A percentile compares a stretch with the other conserved stretches of the same genome.
These are phyloP conservation scores for Fusarium proliferatum DNA, from an alignment of 2,329 filamentous ascomycete species.

Conservation along the genomic window DNA sequence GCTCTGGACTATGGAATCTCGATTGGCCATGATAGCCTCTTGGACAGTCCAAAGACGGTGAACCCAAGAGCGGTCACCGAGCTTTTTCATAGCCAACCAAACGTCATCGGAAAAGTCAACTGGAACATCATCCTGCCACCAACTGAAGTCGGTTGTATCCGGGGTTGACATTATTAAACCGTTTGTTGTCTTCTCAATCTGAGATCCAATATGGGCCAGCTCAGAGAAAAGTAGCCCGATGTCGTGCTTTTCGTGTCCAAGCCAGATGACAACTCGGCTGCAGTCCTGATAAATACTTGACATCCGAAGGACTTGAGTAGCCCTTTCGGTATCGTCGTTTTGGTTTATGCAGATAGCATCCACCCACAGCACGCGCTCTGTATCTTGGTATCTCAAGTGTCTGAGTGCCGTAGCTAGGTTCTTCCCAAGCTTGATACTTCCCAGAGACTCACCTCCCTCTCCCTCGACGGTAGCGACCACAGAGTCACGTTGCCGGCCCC, in stretches of 20 bases:
- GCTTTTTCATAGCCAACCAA: neutral
- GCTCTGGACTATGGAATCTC: neutral
- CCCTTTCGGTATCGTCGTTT: neutral
- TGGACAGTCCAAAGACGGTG: neutral
- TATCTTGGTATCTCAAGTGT: neutral
- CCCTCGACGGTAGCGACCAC: neutral
- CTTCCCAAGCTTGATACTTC: neutral
- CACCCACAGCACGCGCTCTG: neutral
- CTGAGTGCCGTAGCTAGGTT: neutral
- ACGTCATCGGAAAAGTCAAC: rapidly evolving
- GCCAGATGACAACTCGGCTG: neutral
- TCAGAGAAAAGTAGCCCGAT: neutral
- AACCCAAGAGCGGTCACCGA: rapidly evolving
- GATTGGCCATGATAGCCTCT: neutral
- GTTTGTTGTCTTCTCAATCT: neutral
- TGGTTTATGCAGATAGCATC: neutral
- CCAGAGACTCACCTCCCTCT: rapidly evolving
- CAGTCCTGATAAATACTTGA: neutral
- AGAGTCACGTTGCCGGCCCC: neutral
- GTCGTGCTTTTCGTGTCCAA: neutral
- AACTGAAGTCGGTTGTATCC: neutral
- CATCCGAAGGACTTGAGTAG: neutral
- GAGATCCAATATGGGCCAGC: neutral
- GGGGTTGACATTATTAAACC: rapidly evolving
- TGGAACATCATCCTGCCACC: rapidly evolving